Evolutionary conservation across 106 monocot species (phyloP).

Genomic region (Acanthochlamys bracteata): DNA sequence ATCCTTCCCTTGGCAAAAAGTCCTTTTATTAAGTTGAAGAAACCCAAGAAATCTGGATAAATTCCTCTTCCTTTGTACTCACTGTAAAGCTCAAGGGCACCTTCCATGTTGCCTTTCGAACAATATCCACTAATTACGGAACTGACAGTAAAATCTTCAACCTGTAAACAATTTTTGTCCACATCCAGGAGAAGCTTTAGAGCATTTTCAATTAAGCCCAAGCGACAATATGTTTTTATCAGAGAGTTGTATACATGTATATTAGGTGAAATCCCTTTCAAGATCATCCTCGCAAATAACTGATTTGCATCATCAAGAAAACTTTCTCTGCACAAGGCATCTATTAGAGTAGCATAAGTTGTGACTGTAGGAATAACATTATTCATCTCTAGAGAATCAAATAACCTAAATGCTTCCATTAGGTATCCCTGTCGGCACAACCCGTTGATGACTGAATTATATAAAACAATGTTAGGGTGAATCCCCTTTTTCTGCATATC

Average conservation of each 20-base stretch:
- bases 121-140: slow-evolving; percentile 64
- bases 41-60: slow-evolving; percentile 69
- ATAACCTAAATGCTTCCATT: slow-evolving; percentile 72
- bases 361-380: slow-evolving; percentile 39
- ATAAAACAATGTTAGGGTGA: slow-evolving; percentile 52
- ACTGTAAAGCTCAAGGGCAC: slow-evolving; percentile 49
- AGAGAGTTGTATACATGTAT: slow-evolving; percentile 49
- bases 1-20: slow-evolving; percentile 77
- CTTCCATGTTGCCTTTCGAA: slow-evolving; percentile 65
- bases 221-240: slow-evolving; percentile 69
- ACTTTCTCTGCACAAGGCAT: slow-evolving; percentile 70
- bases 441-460: slow-evolving; percentile 79
- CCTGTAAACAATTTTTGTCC: slow-evolving; percentile 30
- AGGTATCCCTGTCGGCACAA: slow-evolving; percentile 77
- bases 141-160: slow-evolving; percentile 78
- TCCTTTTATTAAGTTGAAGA: slow-evolving; percentile 56
- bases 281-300: slow-evolving; percentile 53
- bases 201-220: slow-evolving; percentile 55
- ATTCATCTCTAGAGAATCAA: slow-evolving; percentile 56
- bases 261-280: slow-evolving; percentile 55
- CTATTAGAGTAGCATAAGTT: slow-evolving; percentile 69
- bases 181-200: slow-evolving; percentile 37
- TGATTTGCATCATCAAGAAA: slow-evolving; percentile 58
- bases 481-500: slow-evolving; percentile 50
- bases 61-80: slow-evolving; percentile 34